Conservation (phyloP, 129 eudicot genomes). For the Helianthus tuberosus region DNA sequence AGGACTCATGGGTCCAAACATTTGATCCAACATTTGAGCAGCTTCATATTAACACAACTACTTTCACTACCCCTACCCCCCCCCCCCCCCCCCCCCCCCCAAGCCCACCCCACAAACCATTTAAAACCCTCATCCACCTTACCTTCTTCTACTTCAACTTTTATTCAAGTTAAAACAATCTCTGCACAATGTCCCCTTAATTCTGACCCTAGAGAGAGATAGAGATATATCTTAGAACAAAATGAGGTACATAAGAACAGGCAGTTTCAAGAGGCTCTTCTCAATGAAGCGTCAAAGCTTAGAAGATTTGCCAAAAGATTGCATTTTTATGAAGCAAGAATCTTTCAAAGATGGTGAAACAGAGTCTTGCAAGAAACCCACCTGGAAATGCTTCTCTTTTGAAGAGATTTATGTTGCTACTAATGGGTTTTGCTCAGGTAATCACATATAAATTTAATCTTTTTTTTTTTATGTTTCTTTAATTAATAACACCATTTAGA, state of each 20-base stretch:
- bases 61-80: conserved; percentile 1
- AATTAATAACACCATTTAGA: too few species aligned
- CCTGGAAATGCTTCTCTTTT: conserved; percentile 90
- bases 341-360: conserved; percentile 36
- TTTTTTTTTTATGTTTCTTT: background rate
- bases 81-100: too few species aligned
- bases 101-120: conserved; percentile 19
- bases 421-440: conserved; percentile 83
- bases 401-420: conserved; percentile 83
- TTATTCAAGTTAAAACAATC: conserved; percentile 26
- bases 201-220: conserved; percentile 34
- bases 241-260: conserved; percentile 80
- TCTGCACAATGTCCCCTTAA: conserved; percentile 43
- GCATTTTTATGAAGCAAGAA: conserved; percentile 36
- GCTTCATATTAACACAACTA: conserved; percentile 29
- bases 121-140: conserved; percentile 42
- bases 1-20: conserved; percentile 40
- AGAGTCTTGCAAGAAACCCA: conserved; percentile 53
- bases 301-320: conserved; percentile 52
- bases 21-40: conserved; percentile 31
- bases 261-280: conserved; percentile 83
- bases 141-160: conserved; percentile 24
- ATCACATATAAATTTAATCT: background rate
- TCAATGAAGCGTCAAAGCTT: conserved; percentile 68
- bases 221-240: background rate